phyloP scores from a whole-genome alignment of 257 asterid species.

The Solanum dulcamara region DNA sequence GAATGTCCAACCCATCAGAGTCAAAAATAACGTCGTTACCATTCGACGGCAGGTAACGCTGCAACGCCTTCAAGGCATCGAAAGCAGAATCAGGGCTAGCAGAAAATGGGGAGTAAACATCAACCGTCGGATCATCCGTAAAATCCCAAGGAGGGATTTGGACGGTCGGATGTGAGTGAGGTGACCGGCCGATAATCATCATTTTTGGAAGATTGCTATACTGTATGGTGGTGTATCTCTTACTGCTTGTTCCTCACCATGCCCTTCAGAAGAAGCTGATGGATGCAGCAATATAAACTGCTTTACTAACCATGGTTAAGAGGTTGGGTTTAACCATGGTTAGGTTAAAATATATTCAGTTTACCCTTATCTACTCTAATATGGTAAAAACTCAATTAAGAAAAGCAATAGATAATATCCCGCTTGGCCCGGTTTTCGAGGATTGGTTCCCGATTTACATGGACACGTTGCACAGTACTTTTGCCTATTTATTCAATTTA shows the following conservation, averaged over 20 bases:
- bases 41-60: slow-evolving; percentile 58
- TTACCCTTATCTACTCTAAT: background rate
- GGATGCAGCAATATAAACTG: slow-evolving; percentile 29
- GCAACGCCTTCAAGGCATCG: slow-evolving; percentile 43
- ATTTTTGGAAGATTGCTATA: background rate
- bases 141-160: slow-evolving; percentile 58
- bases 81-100: slow-evolving; percentile 9
- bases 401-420: background rate
- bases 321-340: slow-evolving; percentile 16
- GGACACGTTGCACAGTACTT: slow-evolving; percentile 9
- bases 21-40: slow-evolving; percentile 19
- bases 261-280: background rate
- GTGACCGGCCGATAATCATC: slow-evolving; percentile 37
- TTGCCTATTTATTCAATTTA: background rate
- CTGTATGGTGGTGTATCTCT: background rate
- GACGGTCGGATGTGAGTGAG: slow-evolving; percentile 63
- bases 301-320: slow-evolving; percentile 31
- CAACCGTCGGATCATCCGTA: slow-evolving; percentile 35
- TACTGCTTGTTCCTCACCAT: background rate
- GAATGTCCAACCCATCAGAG: slow-evolving; percentile 43
- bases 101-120: slow-evolving; percentile 28
- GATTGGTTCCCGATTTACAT: background rate
- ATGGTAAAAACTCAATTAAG: background rate
- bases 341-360: slow-evolving; percentile 24
- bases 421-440: slow-evolving; percentile 7